Evolutionary conservation across 2,329 filamentous ascomycete species (phyloP).

Genomic region (Hypoxylon sp.): DNA sequence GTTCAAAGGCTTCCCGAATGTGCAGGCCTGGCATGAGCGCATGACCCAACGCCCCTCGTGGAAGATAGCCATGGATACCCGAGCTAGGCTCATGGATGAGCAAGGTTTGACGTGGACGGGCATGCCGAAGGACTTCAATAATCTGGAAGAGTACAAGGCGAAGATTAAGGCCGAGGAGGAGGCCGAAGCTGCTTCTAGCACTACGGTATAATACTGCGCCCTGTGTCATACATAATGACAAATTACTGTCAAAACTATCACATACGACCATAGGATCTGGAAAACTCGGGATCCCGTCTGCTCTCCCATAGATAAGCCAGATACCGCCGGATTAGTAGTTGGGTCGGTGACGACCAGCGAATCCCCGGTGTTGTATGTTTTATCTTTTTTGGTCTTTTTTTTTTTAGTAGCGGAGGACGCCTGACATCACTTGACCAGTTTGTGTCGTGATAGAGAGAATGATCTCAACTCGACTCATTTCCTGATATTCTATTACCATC

Average conservation of each 20-base stretch:
- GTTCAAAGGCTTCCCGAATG: constrained; percentile 49
- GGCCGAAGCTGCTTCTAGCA: no score
- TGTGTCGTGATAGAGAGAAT: constrained; percentile 1
- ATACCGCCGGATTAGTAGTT: no score
- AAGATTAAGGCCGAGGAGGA: constrained; percentile 45
- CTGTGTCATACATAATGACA: no score
- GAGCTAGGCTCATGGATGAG: constrained; percentile 56
- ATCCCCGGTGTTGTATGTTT: no score
- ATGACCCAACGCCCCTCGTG: constrained; percentile 55
- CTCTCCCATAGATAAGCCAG: no score
- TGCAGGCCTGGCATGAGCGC: constrained; percentile 56
- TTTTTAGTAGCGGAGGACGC: constrained; percentile 14
- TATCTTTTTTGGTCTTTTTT: no score
- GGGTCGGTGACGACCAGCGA: no score
- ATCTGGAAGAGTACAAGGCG: constrained; percentile 50
- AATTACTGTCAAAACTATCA: no score
- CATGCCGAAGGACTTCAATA: constrained; percentile 55
- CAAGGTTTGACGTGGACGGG: constrained; percentile 57
- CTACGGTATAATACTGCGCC: not conserved
- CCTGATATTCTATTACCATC: no score
- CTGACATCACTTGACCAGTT: constrained; percentile 26
- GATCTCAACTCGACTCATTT: no score
- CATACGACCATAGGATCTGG: no score
- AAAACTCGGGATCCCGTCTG: no score
- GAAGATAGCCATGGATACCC: constrained; percentile 54